These are phyloP conservation scores for Trypanosoma congolense DNA, from an alignment of 208 protist genomes.

Conservation along the genomic window DNA sequence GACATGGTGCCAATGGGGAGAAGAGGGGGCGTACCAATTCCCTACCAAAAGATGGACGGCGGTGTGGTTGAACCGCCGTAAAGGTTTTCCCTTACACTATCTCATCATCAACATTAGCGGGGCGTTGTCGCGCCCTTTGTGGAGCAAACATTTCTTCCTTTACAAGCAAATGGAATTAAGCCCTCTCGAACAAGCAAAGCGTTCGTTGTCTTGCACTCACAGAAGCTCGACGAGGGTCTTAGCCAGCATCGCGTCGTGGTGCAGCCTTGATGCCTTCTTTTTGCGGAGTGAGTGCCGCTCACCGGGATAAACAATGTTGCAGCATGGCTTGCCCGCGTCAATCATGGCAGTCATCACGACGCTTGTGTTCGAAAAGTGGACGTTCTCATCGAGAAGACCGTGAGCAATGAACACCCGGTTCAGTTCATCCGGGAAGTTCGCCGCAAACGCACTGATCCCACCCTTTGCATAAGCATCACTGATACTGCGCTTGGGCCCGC, in stretches of 20 bases:
- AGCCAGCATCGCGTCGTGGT: conserved; percentile 72
- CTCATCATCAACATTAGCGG: too few species aligned
- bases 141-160: conserved; percentile 1
- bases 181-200: too few species aligned
- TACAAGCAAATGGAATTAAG: too few species aligned
- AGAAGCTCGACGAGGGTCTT: conserved; percentile 63
- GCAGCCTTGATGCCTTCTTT: conserved; percentile 50
- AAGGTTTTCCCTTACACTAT: too few species aligned
- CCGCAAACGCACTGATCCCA: conserved; percentile 52
- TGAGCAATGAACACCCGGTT: conserved; percentile 90
- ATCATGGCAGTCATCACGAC: conserved; percentile 74
- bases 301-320: conserved; percentile 79
- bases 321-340: conserved; percentile 77
- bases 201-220: too few species aligned
- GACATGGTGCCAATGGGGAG: too few species aligned
- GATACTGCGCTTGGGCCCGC: conserved; percentile 8
- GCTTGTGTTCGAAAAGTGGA: conserved; percentile 86
- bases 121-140: too few species aligned
- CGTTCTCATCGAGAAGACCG: conserved; percentile 92
- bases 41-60: too few species aligned
- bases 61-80: too few species aligned
- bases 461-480: conserved; percentile 55
- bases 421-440: conserved; percentile 75
- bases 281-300: conserved; percentile 86
- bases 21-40: too few species aligned